Evolutionary conservation across 164 flowering plant species (phyloP).

Genomic region (Sextonia rubra): DNA sequence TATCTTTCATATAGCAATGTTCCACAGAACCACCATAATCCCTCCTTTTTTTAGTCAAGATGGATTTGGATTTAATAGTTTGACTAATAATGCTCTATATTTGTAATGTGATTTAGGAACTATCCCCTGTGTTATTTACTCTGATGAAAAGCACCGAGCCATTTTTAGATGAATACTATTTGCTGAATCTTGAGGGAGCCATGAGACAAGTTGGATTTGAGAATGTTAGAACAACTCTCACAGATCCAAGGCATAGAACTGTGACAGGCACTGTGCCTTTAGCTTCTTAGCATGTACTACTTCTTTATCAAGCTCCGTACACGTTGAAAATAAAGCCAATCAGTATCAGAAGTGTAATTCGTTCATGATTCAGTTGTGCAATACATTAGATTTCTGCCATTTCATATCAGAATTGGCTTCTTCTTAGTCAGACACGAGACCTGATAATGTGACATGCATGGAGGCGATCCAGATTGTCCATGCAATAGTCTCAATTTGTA

Average conservation of each 20-base stretch:
- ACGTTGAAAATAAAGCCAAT: too few relatives aligned
- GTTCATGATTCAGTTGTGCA: too few relatives aligned
- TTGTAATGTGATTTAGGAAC: slow-evolving; percentile 29
- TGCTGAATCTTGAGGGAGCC: slow-evolving; percentile 51
- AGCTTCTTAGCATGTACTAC: background rate
- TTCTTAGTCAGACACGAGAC: too few relatives aligned
- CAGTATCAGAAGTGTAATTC: too few relatives aligned
- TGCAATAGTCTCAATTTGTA: too few relatives aligned
- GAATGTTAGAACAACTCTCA: slow-evolving; percentile 35
- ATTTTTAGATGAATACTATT: slow-evolving; percentile 66
- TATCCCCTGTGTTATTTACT: slow-evolving; percentile 65
- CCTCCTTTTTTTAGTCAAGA: background rate
- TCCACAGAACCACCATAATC: too few relatives aligned
- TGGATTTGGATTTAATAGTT: background rate
- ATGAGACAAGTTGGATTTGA: slow-evolving; percentile 48
- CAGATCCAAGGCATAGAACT: slow-evolving; percentile 66
- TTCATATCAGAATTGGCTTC: too few relatives aligned
- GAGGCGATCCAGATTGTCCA: too few relatives aligned
- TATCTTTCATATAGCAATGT: too few relatives aligned
- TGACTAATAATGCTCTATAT: background rate
- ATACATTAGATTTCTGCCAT: too few relatives aligned
- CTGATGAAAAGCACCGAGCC: slow-evolving; percentile 79
- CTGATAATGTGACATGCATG: too few relatives aligned
- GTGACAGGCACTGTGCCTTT: slow-evolving; percentile 56
- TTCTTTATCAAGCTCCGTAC: too few relatives aligned